phyloP scores from a whole-genome alignment of 164 flowering plant genomes.

The Magnolia sinica region DNA sequence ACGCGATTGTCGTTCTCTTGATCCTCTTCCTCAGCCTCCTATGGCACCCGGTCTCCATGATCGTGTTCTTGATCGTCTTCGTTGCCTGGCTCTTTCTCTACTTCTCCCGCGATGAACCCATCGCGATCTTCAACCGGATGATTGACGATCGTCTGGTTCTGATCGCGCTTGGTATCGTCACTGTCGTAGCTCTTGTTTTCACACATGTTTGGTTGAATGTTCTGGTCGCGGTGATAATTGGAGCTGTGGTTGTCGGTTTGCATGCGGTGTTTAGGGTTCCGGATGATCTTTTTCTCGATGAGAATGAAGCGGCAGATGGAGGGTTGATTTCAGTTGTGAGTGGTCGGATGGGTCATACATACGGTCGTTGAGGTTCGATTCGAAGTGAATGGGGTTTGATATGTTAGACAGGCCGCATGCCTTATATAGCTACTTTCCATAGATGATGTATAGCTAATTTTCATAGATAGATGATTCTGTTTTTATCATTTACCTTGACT shows the following conservation, averaged over 20 bases:
- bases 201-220: constrained; percentile 53
- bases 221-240: constrained; percentile 34
- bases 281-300: constrained; percentile 37
- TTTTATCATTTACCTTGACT: too few relatives aligned
- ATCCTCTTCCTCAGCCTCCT: constrained; percentile 52
- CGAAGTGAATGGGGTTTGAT: too few relatives aligned
- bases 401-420: too few relatives aligned
- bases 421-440: too few relatives aligned
- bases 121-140: constrained; percentile 30
- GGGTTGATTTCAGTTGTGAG: constrained; percentile 40
- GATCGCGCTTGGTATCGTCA: constrained; percentile 29
- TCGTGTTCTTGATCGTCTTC: constrained; percentile 45
- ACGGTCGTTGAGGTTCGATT: background rate
- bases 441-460: too few relatives aligned
- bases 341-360: constrained; percentile 6
- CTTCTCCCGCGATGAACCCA: constrained; percentile 50
- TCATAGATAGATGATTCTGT: too few relatives aligned
- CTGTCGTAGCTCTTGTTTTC: constrained; percentile 38
- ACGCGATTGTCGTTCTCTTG: constrained; percentile 38
- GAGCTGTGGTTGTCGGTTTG: constrained; percentile 34
- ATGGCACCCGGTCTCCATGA: constrained; percentile 54
- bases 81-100: constrained; percentile 58
- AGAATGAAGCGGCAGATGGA: constrained; percentile 21
- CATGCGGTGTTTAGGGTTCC: constrained; percentile 59
- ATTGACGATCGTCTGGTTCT: constrained; percentile 49